Base-by-base conservation (phyloP, 2,329 filamentous ascomycete species). In the Aureobasidium zeae region DNA sequence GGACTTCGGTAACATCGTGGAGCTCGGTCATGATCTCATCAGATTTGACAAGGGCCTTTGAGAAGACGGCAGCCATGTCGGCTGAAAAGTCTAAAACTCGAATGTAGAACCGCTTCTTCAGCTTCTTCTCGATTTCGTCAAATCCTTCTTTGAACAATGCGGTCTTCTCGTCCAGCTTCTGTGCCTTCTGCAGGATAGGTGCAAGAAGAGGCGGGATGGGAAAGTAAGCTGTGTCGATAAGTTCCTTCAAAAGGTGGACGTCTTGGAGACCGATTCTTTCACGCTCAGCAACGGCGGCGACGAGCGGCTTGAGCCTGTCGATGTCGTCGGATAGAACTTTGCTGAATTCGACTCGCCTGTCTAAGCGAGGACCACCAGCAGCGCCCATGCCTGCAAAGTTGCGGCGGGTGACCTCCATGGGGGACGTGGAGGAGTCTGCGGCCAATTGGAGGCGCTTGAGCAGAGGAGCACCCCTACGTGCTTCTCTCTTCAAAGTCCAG, bases 311-410 rank as follows among this genome's bases (percentile, higher is more conserved):
- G 46, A 96, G 71, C 56, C 80, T 78, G 49, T 83, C 80, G 49
- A 98, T 77, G 57, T 96, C 88, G 45, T 74, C 68, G 45, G 86
- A 69, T 9, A 94, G 69, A 30, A 71, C 73, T 52, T 88, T 74
- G 6, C 86, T 87, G 60, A 98, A 98, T 49, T 89, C 84, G 52
- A 96, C 88, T 32, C 91, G 80, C 46, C 87, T 75, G 38, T 81
- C 72, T 21, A 98, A 71, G 36, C 86, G 76, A 19, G 83, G 75
- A 55, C 81, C 79, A 44, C 91, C 91, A 34, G 79, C 80, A 29
- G 83, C 79, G 5, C 91, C 91, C 86, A 96, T 94, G 26, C 83
- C 82, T n/a, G 83, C 83, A 63, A 95, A 98, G 63, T 96, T 89
- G 47, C 91, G 82, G 41, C 91, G 77, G 2, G 91, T 95, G 52